Percentiles rank a stretch among this genome's conserved stretches.
Conservation (phyloP, 495 filamentous ascomycete genomes). For the Penicillium cinerascens region DNA sequence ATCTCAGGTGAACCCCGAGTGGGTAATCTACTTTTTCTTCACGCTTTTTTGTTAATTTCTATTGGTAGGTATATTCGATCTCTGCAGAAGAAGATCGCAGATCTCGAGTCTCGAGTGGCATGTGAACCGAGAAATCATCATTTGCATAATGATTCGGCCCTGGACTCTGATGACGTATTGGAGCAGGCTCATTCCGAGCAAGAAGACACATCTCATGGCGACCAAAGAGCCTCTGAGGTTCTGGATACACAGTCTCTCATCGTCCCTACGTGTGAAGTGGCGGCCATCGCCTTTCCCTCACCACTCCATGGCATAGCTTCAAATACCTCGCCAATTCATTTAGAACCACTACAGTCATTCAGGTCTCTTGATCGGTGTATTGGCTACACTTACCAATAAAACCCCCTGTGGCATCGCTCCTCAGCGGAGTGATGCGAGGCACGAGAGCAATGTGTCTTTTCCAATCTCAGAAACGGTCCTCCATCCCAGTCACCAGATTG, state of each 20-base stretch:
- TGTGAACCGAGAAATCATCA: background rate
- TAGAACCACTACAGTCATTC: slow-evolving; percentile 7
- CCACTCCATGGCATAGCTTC: no score
- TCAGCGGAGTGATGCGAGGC: background rate
- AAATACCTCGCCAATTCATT: background rate
- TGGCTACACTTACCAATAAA: slow-evolving; percentile 8
- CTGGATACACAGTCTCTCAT: background rate
- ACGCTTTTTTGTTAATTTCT: background rate
- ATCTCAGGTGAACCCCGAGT: slow-evolving; percentile 6
- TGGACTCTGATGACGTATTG: no score
- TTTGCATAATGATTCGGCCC: background rate
- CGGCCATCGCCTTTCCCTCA: background rate
- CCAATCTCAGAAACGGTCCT: background rate
- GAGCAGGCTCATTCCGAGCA: background rate
- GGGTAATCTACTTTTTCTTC: background rate
- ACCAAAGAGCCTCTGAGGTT: background rate
- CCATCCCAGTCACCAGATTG: background rate
- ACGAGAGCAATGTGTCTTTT: background rate
- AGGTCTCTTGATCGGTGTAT: slow-evolving; percentile 5
- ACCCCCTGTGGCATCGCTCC: background rate
- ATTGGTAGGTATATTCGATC: slow-evolving; percentile 8
- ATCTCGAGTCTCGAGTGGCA: slow-evolving; percentile 8
- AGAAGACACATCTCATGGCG: no score
- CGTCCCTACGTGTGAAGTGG: background rate
- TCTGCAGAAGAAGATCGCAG: slow-evolving; percentile 7